A percentile compares a stretch with the other conserved stretches of the same genome.
phyloP scores from a whole-genome alignment of 1,284 basidiomycete species.

The Farysia itapuensis region DNA sequence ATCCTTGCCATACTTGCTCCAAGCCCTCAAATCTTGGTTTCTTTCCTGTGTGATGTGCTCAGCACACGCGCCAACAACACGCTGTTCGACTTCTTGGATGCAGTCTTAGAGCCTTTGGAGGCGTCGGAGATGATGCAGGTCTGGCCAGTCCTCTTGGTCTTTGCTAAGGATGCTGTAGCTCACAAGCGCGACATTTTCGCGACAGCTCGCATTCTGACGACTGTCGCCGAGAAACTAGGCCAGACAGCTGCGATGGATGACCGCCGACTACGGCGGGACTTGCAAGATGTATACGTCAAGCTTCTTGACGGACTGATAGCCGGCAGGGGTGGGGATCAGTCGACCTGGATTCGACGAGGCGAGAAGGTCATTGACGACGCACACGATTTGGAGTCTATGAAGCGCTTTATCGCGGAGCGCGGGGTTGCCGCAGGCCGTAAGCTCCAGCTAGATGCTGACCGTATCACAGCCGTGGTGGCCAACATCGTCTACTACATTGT shows the following conservation, averaged over 20 bases:
- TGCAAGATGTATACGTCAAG: constrained; percentile 86
- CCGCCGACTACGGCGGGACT: constrained; percentile 79
- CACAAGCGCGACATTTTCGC: constrained; percentile 68
- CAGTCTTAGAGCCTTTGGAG: constrained; percentile 81
- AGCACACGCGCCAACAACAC: constrained; percentile 54
- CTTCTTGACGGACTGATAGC: constrained; percentile 79
- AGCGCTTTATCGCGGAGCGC: constrained; percentile 71
- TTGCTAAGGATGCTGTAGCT: constrained; percentile 76
- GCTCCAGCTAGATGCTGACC: constrained; percentile 83
- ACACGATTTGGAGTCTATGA: constrained; percentile 64
- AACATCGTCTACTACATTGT: constrained; percentile 86
- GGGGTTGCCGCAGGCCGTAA: constrained; percentile 77
- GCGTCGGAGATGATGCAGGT: constrained; percentile 87
- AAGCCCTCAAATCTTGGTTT: constrained; percentile 82
- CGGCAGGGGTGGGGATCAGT: constrained; percentile 73
- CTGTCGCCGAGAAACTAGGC: constrained; percentile 79
- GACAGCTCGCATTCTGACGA: constrained; percentile 76
- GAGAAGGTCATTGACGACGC: constrained; percentile 4
- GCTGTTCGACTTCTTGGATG: constrained; percentile 82
- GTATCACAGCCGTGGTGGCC: constrained; percentile 73
- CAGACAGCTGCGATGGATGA: constrained; percentile 85
- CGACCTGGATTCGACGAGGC: constrained; percentile 74
- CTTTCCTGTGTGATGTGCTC: constrained; percentile 77
- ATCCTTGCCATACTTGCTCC: constrained; percentile 80
- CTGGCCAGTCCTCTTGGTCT: constrained; percentile 71